Percentiles rank a stretch among this genome's conserved stretches.
phyloP scores from a whole-genome alignment of 139 green algal genomes.

The Closterium sp. region DNA sequence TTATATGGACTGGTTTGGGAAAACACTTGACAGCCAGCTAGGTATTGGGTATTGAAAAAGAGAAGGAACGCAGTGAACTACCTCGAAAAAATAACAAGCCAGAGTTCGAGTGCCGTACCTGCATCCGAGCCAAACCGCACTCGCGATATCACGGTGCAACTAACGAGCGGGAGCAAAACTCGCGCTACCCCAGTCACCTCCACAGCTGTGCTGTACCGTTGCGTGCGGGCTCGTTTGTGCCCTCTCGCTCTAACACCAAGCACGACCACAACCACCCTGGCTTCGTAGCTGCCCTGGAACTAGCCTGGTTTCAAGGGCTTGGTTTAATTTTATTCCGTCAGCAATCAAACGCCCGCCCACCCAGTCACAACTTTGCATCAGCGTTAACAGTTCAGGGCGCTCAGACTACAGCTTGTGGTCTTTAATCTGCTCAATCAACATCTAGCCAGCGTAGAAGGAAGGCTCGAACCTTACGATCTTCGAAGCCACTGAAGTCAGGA shows the following conservation, averaged over 20 bases:
- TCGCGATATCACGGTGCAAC: background rate
- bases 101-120: background rate
- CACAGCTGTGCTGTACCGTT: background rate
- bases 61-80: background rate
- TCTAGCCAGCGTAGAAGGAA: background rate
- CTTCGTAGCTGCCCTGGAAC: background rate
- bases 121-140: background rate
- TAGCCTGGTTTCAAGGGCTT: background rate
- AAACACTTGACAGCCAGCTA: too few relatives aligned
- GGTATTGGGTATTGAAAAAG: background rate
- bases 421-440: background rate
- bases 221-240: background rate
- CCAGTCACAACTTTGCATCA: background rate
- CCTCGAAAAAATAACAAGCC: background rate
- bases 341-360: background rate
- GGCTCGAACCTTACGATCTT: background rate
- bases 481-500: too few relatives aligned
- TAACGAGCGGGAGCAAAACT: background rate
- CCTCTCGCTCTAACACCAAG: too few relatives aligned
- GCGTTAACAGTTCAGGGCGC: background rate
- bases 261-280: background rate
- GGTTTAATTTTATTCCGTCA: background rate
- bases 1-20: too few relatives aligned
- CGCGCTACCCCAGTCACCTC: background rate
- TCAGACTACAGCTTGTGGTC: background rate